These are phyloP conservation scores for Xylaria sp. DNA, from an alignment of 2,329 filamentous ascomycete species.

Conservation along the genomic window DNA sequence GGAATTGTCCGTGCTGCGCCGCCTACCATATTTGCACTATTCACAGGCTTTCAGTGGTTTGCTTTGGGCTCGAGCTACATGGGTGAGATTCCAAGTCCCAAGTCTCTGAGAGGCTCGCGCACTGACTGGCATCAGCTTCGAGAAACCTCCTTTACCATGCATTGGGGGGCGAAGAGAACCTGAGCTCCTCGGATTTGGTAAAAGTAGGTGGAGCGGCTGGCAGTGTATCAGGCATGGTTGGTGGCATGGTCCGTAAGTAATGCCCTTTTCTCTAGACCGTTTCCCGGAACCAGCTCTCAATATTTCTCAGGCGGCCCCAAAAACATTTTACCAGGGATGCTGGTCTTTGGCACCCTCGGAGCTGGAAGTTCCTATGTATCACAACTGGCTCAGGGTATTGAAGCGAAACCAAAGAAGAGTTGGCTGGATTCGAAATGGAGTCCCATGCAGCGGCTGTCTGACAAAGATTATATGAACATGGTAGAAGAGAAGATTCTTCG, in stretches of 20 bases:
- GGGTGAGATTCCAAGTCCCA: conserved; percentile 60
- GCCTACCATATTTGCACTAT: conserved; percentile 76
- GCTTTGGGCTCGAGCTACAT: conserved; percentile 80
- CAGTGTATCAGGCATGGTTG: conserved; percentile 72
- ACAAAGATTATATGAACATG: conserved; percentile 77
- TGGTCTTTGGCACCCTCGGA: conserved; percentile 60
- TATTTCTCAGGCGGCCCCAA: conserved; percentile 59
- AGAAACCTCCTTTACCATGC: conserved; percentile 59
- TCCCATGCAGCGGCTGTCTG: conserved; percentile 74
- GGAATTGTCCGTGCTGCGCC: conserved; percentile 77
- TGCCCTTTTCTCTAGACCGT: conserved; percentile 10
- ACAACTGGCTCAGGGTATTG: conserved; percentile 35
- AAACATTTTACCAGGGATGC: conserved; percentile 63
- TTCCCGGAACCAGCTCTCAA: conserved; percentile 27
- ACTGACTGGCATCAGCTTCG: conserved; percentile 55
- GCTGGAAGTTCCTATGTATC: conserved; percentile 51
- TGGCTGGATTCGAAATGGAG: conserved; percentile 75
- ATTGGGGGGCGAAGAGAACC: conserved; percentile 62
- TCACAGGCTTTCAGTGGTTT: conserved; percentile 84
- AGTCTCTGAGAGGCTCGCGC: not conserved
- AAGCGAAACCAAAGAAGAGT: conserved; percentile 40
- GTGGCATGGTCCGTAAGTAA: conserved; percentile 63
- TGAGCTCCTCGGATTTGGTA: conserved; percentile 69
- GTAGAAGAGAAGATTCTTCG: conserved; percentile 76
- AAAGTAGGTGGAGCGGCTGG: conserved; percentile 78